phyloP scores from a whole-genome alignment of 495 filamentous ascomycete species.

The Xanthoparmelia taractica region DNA sequence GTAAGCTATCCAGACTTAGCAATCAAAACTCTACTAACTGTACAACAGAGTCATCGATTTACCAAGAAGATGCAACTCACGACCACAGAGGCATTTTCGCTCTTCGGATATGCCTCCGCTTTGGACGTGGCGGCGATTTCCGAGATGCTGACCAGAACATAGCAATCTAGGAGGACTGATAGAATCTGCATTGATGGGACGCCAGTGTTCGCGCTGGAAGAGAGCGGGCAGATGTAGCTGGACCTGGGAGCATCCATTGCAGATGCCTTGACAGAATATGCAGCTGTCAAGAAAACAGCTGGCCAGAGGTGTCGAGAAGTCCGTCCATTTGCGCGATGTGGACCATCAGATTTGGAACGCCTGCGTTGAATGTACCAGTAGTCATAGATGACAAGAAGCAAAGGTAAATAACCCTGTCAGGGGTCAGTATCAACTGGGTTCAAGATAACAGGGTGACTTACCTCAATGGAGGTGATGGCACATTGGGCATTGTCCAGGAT shows the following conservation, averaged over 20 bases:
- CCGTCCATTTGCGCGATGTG: not conserved
- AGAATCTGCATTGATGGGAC: constrained; percentile 29
- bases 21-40: not conserved
- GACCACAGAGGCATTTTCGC: constrained; percentile 15
- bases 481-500: constrained; percentile 38
- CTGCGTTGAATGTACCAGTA: constrained; percentile 35
- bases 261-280: constrained; percentile 29
- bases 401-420: constrained; percentile 28
- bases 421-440: not conserved
- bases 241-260: constrained; percentile 33
- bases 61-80: constrained; percentile 34
- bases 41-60: not conserved
- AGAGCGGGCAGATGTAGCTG: constrained; percentile 42
- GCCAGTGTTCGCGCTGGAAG: constrained; percentile 25
- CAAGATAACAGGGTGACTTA: constrained; percentile 19
- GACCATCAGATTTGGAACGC: constrained; percentile 9
- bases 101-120: constrained; percentile 26
- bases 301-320: constrained; percentile 30
- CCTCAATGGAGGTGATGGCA: constrained; percentile 34
- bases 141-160: constrained; percentile 32
- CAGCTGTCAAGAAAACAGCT: constrained; percentile 31
- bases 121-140: constrained; percentile 29
- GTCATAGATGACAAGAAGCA: constrained; percentile 40
- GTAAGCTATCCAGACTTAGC: constrained; percentile 19
- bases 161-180: constrained; percentile 32